Evolutionary conservation across 192 early-diverging fungal species (phyloP).

Genomic region (Dissophora ornata): DNA sequence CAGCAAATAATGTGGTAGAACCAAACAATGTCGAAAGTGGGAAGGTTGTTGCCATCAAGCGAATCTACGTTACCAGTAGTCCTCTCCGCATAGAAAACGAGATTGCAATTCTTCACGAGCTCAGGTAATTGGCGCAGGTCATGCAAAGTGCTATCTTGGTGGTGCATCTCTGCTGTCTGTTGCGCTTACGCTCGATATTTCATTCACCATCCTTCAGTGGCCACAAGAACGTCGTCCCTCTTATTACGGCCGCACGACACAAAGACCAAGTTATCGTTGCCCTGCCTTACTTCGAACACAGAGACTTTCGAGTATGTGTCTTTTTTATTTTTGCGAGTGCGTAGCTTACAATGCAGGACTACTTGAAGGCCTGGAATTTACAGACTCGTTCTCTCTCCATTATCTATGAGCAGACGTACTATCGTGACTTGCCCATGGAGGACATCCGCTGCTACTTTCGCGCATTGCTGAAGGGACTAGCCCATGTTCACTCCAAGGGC

Average conservation of each 20-base stretch:
- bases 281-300: constrained; percentile 86
- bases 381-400: too few relatives aligned
- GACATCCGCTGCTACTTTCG: constrained; percentile 85
- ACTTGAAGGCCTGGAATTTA: too few relatives aligned
- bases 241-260: constrained; percentile 83
- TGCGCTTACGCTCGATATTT: not conserved
- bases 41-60: constrained; percentile 83
- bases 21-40: constrained; percentile 12
- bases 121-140: constrained; percentile 71
- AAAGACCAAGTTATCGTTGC: constrained; percentile 86
- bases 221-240: constrained; percentile 75
- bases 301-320: constrained; percentile 77
- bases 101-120: constrained; percentile 76
- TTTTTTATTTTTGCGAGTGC: not conserved
- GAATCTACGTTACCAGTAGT: constrained; percentile 86
- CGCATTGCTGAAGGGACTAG: constrained; percentile 76
- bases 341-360: too few relatives aligned
- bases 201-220: constrained; percentile 53
- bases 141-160: too few relatives aligned
- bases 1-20: not conserved
- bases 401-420: not conserved
- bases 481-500: constrained; percentile 72
- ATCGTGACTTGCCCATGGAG: constrained; percentile 59
- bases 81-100: constrained; percentile 85
- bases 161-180: too few relatives aligned